Evolutionary conservation across 2,329 filamentous ascomycete genomes (phyloP), one percentile per base, ranked within the genome.

Genomic region (Phaeophleospora eucalypticola): DNA sequence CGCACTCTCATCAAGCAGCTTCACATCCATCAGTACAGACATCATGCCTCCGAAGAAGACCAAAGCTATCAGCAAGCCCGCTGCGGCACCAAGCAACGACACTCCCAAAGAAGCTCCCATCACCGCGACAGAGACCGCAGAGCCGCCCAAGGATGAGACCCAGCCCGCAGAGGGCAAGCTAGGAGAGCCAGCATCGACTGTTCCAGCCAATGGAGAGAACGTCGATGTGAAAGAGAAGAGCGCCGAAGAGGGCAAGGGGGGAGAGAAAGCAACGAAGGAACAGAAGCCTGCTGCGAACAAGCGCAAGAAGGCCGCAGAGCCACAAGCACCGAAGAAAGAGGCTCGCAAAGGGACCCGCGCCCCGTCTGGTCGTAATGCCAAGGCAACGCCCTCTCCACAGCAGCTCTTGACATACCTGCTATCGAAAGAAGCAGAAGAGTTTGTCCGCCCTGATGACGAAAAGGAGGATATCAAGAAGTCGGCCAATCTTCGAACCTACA

Each of bases 351-450:
- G 62, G 2, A 53, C 44, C 14, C 62, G 64, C 21, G 56, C 49
- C 43, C 15, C 54, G 1, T 29, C 24, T 6, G 24, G 7, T 29
- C 24, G 24, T 29, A 29, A 29, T 12, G 12, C 7, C 24, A 29
- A 12, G 24, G 6, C 24, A 29, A 7, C 24, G 8, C 54, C 59
- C 6, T 58, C 60, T 1, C 45, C 54, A 3, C 43, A 51, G 14
- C 65, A 68, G 51, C 46, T 66, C 4, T 49, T 69, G 10, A 61
- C 60, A 38, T 69, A 57, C 52, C 54, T 69, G 1, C 57, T 69
- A 15, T 64, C 63, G 1, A 41, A 51, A 4, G 52, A 54, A 16
- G 61, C 62, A 16, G 49, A 60, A 21, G 59, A 64, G 4, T 48
- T 64, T 9, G 62, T 62, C 49, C 57, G 63, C 2, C 65, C 65